Evolutionary conservation across 2,329 filamentous ascomycete species (phyloP).

Genomic region (Onygena corvina): DNA sequence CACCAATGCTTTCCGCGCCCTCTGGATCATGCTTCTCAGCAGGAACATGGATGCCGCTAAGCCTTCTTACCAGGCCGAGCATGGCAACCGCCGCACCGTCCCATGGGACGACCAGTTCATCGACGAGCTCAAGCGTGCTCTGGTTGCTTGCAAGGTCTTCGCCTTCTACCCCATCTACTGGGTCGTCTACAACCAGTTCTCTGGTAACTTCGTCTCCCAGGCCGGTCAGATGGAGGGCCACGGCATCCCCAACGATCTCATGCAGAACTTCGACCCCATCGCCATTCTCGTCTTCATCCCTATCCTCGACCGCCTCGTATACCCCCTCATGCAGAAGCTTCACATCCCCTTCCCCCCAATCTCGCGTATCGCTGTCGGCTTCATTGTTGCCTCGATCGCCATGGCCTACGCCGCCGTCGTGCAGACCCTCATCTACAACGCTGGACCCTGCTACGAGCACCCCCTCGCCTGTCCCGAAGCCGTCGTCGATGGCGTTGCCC

Average conservation of each 20-base stretch:
- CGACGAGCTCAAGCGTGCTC: slow-evolving; percentile 56
- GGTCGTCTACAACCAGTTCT: slow-evolving; percentile 57
- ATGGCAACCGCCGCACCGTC: slow-evolving; percentile 34
- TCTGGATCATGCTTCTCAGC: slow-evolving; percentile 44
- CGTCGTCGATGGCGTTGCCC: slow-evolving; percentile 22
- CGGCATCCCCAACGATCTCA: slow-evolving; percentile 64
- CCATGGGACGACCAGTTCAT: slow-evolving; percentile 60
- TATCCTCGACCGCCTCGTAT: slow-evolving; percentile 55
- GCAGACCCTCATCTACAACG: slow-evolving; percentile 44
- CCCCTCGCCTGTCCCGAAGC: slow-evolving; percentile 27
- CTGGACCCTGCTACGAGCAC: slow-evolving; percentile 41
- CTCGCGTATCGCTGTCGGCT: slow-evolving; percentile 61
- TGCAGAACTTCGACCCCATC: slow-evolving; percentile 65
- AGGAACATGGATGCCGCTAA: slow-evolving; percentile 52
- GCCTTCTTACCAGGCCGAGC: slow-evolving; percentile 49
- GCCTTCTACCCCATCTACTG: slow-evolving; percentile 58
- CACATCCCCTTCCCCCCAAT: slow-evolving; percentile 60
- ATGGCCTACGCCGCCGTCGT: slow-evolving; percentile 50
- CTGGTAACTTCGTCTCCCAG: slow-evolving; percentile 56
- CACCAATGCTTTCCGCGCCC: slow-evolving; percentile 51
- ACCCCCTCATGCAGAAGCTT: slow-evolving; percentile 52
- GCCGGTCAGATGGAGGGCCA: slow-evolving; percentile 50
- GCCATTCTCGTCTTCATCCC: slow-evolving; percentile 65
- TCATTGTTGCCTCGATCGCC: slow-evolving; percentile 51
- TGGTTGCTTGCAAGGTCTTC: slow-evolving; percentile 59